Percentiles rank a stretch among this genome's conserved stretches.
Conservation (phyloP, 106 monocot genomes). For the Acorus gramineus region DNA sequence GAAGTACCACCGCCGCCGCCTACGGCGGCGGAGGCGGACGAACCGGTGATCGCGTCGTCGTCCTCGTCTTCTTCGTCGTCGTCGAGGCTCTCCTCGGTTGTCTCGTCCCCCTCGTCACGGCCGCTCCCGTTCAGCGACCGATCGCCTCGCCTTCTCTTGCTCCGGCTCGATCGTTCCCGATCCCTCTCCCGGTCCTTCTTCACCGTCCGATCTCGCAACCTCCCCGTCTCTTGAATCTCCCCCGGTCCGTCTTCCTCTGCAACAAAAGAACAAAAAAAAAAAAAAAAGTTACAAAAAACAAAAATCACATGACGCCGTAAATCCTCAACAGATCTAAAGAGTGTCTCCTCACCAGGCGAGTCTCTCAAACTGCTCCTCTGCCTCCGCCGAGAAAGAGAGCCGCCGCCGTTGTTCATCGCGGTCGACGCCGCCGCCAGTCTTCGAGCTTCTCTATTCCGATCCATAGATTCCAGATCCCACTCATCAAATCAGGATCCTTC, state of each 20-base stretch:
- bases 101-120: slow-evolving; percentile 45
- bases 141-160: slow-evolving; percentile 72
- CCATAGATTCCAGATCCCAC: slow-evolving; percentile 29
- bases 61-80: slow-evolving; percentile 32
- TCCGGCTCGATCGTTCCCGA: slow-evolving; percentile 65
- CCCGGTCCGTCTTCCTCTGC: slow-evolving; percentile 56
- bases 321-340: background rate
- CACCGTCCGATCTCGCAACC: slow-evolving; percentile 46
- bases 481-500: slow-evolving; percentile 13
- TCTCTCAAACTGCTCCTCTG: slow-evolving; percentile 44
- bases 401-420: slow-evolving; percentile 10
- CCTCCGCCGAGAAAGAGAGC: slow-evolving; percentile 30
- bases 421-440: slow-evolving; percentile 35
- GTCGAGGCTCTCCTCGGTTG: slow-evolving; percentile 59
- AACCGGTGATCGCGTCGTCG: slow-evolving; percentile 68
- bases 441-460: slow-evolving; percentile 58
- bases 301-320: background rate
- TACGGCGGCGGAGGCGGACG: background rate
- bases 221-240: slow-evolving; percentile 57
- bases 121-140: slow-evolving; percentile 44
- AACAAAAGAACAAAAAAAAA: slow-evolving; percentile 16
- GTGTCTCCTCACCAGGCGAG: slow-evolving; percentile 34
- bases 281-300: slow-evolving; percentile 1
- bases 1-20: too few species aligned
- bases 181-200: slow-evolving; percentile 64